Conservation (phyloP, 1,139 yeast species). For the Yamadazyma atmosphaerica region DNA sequence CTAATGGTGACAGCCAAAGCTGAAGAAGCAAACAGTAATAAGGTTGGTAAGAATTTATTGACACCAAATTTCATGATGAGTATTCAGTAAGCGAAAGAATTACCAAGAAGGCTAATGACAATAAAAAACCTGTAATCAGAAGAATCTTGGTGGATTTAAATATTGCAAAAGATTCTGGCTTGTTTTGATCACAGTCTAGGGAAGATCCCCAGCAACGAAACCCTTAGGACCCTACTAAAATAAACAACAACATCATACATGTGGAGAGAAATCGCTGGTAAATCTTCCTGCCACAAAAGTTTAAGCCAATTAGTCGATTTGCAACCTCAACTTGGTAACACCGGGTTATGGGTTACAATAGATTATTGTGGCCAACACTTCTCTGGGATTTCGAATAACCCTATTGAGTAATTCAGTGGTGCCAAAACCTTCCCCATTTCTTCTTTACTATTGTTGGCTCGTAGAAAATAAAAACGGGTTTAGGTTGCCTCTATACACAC, state of each 20-base stretch:
- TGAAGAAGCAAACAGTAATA: constrained; percentile 4
- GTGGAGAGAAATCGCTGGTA: not conserved
- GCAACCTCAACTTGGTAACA: not conserved
- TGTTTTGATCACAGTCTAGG: too few species aligned
- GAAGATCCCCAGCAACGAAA: too few species aligned
- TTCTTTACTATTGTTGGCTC: not conserved
- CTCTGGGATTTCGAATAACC: not conserved
- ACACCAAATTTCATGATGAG: constrained; percentile 1
- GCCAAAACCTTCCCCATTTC: not conserved
- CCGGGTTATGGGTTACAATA: not conserved
- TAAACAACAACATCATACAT: not conserved
- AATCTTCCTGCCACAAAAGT: not conserved
- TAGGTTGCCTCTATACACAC: too few species aligned
- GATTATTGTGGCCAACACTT: not conserved
- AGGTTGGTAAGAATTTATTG: constrained; percentile 2
- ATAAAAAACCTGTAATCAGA: not conserved
- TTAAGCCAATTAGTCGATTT: not conserved
- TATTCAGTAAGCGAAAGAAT: not conserved
- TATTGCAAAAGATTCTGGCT: too few species aligned
- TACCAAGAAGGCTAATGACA: not conserved
- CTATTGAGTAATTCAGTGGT: not conserved
- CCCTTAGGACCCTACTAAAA: too few species aligned
- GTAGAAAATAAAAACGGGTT: too few species aligned
- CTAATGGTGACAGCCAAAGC: not conserved
- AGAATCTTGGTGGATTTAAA: not conserved